Evolutionary conservation across 1,284 basidiomycete species (phyloP).

Genomic region (Trichosporon ovoides): DNA sequence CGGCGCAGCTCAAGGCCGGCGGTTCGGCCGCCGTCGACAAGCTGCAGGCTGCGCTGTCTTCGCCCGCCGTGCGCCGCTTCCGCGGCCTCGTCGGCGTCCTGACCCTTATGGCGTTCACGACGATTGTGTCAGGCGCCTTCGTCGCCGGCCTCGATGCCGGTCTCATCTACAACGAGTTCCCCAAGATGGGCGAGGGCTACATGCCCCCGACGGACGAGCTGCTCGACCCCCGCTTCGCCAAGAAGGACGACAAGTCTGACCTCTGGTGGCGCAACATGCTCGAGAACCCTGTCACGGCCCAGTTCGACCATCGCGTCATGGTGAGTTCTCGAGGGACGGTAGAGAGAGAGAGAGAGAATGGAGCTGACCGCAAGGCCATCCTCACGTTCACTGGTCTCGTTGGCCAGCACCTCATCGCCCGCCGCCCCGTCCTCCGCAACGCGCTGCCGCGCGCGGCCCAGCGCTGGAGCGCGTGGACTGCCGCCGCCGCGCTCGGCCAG

Average conservation of each 20-base stretch:
- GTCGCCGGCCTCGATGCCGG: conserved; percentile 98
- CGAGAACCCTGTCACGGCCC: conserved; percentile 96
- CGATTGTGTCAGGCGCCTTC: conserved; percentile 83
- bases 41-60: conserved; percentile 53
- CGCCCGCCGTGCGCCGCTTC: conserved; percentile 59
- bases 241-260: conserved; percentile 63
- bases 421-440: conserved; percentile 55
- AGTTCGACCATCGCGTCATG: conserved; percentile 90
- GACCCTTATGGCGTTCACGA: conserved; percentile 75
- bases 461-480: conserved; percentile 61
- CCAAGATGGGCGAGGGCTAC: conserved; percentile 85
- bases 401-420: conserved; percentile 59
- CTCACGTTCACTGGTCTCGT: conserved; percentile 72
- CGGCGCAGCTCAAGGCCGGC: conserved; percentile 57
- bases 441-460: conserved; percentile 64
- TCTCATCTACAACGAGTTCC: conserved; percentile 95
- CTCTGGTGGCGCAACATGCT: conserved; percentile 88
- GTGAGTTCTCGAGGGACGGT: no score
- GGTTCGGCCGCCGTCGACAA: conserved; percentile 38
- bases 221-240: conserved; percentile 69
- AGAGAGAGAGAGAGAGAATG: no score
- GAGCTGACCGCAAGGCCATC: conserved; percentile 57
- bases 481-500: conserved; percentile 79
- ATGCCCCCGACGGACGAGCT: conserved; percentile 80
- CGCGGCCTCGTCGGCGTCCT: conserved; percentile 59